Evolutionary conservation across 306 rosid species (phyloP).

Genomic region (Quercus robur): DNA sequence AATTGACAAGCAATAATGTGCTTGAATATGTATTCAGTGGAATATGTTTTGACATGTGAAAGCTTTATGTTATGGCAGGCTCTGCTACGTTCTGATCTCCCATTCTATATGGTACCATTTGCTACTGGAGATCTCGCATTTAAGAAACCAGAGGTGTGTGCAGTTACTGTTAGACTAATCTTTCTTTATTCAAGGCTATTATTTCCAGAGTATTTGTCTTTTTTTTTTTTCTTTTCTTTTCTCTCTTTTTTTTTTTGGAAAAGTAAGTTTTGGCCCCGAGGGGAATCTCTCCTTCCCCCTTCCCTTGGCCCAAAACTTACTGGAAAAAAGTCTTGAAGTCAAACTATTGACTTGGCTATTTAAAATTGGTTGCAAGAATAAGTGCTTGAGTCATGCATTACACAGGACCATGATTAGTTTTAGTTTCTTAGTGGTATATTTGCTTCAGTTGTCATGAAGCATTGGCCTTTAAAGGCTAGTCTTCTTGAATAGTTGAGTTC

Average conservation of each 20-base stretch:
- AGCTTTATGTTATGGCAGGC: constrained; percentile 58
- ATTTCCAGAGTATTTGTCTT: neutral
- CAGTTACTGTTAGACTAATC: constrained; percentile 4
- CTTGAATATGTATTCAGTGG: constrained; percentile 11
- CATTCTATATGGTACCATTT: constrained; percentile 88
- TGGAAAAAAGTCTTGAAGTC: no score
- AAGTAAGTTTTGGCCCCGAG: no score
- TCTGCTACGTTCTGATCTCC: constrained; percentile 84
- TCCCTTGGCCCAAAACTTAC: no score
- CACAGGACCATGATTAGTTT: neutral
- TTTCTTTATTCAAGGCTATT: constrained; percentile 8
- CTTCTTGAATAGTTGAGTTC: neutral
- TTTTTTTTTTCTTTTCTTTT: no score
- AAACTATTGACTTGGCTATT: neutral
- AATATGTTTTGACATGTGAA: constrained; percentile 10
- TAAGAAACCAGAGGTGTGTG: constrained; percentile 81
- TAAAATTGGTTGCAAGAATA: neutral
- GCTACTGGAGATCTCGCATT: constrained; percentile 56
- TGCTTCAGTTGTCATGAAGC: neutral
- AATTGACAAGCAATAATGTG: neutral
- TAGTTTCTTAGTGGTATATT: neutral
- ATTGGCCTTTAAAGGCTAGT: neutral
- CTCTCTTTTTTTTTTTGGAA: no score
- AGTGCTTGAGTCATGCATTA: neutral
- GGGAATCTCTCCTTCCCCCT: no score